Conservation (phyloP, 768 basidiomycete species). For the Leccinellum rugosiceps region DNA sequence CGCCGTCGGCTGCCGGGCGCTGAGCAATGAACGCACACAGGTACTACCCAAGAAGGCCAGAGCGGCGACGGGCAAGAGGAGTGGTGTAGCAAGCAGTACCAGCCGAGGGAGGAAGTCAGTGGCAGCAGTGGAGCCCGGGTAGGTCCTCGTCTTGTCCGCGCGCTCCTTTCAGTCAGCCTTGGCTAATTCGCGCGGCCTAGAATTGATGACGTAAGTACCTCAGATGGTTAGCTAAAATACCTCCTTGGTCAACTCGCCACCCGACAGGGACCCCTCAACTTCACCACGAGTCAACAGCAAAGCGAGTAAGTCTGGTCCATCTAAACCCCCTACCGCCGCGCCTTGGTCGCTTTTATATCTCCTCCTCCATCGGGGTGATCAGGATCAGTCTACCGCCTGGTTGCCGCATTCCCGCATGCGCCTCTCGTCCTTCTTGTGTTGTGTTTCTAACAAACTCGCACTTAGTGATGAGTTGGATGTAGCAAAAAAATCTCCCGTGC, state of each 20-base stretch:
- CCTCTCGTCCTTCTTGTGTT: constrained; percentile 61
- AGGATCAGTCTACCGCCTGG: constrained; percentile 20
- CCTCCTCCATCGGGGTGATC: constrained; percentile 20
- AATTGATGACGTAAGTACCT: constrained; percentile 32
- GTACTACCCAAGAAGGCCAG: constrained; percentile 43
- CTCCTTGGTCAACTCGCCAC: constrained; percentile 10
- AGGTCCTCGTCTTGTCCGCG: neutral
- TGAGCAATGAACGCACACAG: constrained; percentile 13
- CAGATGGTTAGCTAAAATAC: constrained; percentile 17
- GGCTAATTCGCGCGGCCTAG: constrained; percentile 13
- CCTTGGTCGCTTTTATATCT: constrained; percentile 10
- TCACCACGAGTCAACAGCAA: constrained; percentile 19
- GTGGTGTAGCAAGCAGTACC: neutral
- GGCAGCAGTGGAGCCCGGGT: constrained; percentile 11
- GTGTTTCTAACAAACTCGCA: constrained; percentile 51
- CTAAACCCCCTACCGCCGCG: constrained; percentile 10
- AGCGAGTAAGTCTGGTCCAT: constrained; percentile 32
- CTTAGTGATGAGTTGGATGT: constrained; percentile 47
- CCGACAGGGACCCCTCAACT: constrained; percentile 26
- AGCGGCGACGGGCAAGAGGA: constrained; percentile 25
- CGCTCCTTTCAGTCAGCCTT: neutral
- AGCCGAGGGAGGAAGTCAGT: constrained; percentile 21
- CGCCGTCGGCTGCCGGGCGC: neutral
- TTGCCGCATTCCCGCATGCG: constrained; percentile 51
- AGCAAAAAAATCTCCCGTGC: constrained; percentile 29